Evolutionary conservation across 1,139 yeast genomes (phyloP), one percentile per base, ranked within the genome.

Genomic region (Geotrichum aggregatum): DNA sequence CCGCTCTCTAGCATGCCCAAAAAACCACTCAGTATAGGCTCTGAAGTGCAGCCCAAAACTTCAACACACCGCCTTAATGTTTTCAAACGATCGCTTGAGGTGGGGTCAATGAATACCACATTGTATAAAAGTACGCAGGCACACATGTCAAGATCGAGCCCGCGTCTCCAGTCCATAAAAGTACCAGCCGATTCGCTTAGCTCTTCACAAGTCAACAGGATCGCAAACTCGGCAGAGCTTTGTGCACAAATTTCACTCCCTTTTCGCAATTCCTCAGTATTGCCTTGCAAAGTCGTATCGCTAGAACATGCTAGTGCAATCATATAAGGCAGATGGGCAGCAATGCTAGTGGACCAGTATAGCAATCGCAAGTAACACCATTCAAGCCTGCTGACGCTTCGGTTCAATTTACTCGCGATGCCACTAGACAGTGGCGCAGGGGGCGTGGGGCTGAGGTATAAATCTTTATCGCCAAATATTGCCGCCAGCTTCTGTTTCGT

Each of bases 391-490:
- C 24, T 3, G 26, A 33, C 38, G 26, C 40, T 21, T 24, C 35
- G 18, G 24, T 40, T 47, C 5, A 46, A 21, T 26, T 38, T 18
- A 21, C 31, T 38, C 14, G 44, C 49, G 7, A 38, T 38, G 7
- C 50, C 50, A 28, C 34, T 39, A 5, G 45, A 39, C 18, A 40
- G 13, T 7, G 21, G 22, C 5, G 50, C 34, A 3, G 50, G 50
- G 18, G 50, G 50, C 11, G 31, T 40, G 21, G 30, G 11, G 7
- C n/a, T 31, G 11, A 38, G 31, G 16, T 30, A 47, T 4, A 11
- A n/a, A 5, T 31, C 24, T 22, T 33, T 35, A 24, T 47, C 46
- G 21, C 50, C 50, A 33, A 47, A 31, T 5, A 45, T 22, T 10
- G 21, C 21, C 7, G 11, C 13, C n/a, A 19, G 14, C 21, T 18